Evolutionary conservation across 345 rosid species (phyloP), one percentile per base, ranked within the genome.

Genomic region (Garcia nutans): DNA sequence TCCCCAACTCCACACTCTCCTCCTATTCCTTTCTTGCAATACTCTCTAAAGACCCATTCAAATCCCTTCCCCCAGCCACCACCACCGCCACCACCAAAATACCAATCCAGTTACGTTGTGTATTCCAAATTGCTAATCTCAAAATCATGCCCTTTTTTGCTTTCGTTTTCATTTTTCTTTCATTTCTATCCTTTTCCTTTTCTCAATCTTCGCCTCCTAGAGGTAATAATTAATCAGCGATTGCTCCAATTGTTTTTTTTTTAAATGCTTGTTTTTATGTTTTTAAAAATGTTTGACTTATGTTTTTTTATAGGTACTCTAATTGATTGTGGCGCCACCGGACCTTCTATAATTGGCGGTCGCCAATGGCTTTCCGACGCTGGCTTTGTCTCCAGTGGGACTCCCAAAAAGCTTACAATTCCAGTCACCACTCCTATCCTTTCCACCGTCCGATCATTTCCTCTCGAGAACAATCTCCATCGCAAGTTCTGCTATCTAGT

Each of bases 391-490:
- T 73, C 87, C 42, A 1, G 74, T 5, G 98, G 98, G 67, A 78
- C 87, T 33, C 20, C 91, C 0, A 88, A 66, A 77, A 88, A 67
- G 80, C 56, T 96, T 55, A 22, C 89, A 0, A 28, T n/a, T 6
- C 63, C 77, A 10, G 85, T 74, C 19, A 80, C 65, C 12, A 61
- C 64, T 58, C 82, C 82, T 2, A 72, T 68, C 52, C 87, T 93
- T 77, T 80, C 86, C n/a, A 92, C 94, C 76, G 90, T 90, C 71
- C 90, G 97, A 69, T 91, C 99, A 24, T 96, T 93, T 73, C 98
- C 98, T 49, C 78, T 86, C 41, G 72, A 2, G 67, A 75, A 61
- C 75, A 80, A 60, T 41, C 78, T 76, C 73, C 77, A 74, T 71
- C 85, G 79, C 54, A 95, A 91, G 72, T 88, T 86, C 86, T 95